These are phyloP conservation scores for Leptographium wingfieldii DNA, from an alignment of 2,329 filamentous ascomycete species.

Conservation along the genomic window DNA sequence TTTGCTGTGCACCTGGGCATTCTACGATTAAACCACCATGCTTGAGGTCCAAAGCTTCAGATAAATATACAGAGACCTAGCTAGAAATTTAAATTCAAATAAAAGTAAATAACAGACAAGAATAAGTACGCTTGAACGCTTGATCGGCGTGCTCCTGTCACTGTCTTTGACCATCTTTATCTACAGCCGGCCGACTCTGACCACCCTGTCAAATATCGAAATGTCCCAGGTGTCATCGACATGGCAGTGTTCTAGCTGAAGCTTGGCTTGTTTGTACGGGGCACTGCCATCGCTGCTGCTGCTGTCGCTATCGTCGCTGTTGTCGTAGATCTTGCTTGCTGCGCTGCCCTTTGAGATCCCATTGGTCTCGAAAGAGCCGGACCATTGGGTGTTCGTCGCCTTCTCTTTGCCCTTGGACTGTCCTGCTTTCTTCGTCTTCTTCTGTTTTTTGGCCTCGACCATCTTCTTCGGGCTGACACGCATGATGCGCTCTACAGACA, in stretches of 20 bases:
- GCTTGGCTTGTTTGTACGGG: conserved; percentile 14
- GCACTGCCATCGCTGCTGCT: conserved; percentile 8
- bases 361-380: conserved; percentile 1
- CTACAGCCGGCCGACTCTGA: conserved; percentile 30
- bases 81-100: not conserved
- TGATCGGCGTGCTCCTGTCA: not conserved
- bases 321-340: conserved; percentile 11
- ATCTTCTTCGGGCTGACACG: conserved; percentile 21
- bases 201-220: conserved; percentile 46
- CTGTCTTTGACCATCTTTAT: conserved; percentile 5
- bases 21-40: conserved; percentile 21
- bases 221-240: conserved; percentile 35
- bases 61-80: too few species aligned
- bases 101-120: too few species aligned
- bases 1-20: conserved; percentile 76
- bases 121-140: too few species aligned
- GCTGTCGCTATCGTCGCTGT: conserved; percentile 13
- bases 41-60: too few species aligned
- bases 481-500: conserved; percentile 35
- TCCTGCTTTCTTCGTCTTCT: conserved; percentile 8
- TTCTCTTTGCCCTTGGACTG: conserved; percentile 25
- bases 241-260: conserved; percentile 26
- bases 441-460: conserved; percentile 17
- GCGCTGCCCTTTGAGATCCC: conserved; percentile 5
- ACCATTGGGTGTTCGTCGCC: conserved; percentile 4